These are phyloP conservation scores for Tuber umbilicatum DNA, from an alignment of 495 filamentous ascomycete species.

Conservation along the genomic window DNA sequence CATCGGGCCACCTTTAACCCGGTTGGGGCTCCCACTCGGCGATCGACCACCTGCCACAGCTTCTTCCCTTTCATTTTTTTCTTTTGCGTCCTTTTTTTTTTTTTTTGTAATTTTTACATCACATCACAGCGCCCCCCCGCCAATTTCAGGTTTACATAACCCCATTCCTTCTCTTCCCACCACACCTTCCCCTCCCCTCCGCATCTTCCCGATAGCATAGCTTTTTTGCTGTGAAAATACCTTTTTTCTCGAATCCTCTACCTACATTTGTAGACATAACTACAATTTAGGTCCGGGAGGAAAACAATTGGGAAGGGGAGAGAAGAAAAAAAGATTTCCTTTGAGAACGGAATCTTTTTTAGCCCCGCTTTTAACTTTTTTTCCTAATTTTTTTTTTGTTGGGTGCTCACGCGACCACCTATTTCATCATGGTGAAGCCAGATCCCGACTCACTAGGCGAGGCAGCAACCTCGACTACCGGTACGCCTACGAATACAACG, in stretches of 20 bases:
- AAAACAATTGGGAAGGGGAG: not conserved
- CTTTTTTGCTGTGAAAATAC: not conserved
- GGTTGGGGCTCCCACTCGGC: not conserved
- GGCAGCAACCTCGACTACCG: not conserved
- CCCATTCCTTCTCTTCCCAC: not conserved
- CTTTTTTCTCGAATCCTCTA: not conserved
- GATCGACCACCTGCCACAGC: no score
- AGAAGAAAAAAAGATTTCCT: not conserved
- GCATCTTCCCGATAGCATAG: slow-evolving; percentile 1
- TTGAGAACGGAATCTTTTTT: not conserved
- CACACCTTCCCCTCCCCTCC: not conserved
- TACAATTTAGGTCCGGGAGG: not conserved
- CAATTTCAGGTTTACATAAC: not conserved
- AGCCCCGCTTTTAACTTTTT: not conserved
- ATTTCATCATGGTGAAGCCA: slow-evolving; percentile 3
- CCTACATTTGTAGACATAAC: not conserved
- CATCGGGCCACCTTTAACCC: not conserved
- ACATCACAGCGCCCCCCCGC: not conserved
- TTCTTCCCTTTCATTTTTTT: not conserved
- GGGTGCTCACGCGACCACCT: slow-evolving; percentile 3
- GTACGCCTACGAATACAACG: not conserved
- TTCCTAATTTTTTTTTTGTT: not conserved
- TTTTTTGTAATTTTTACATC: not conserved
- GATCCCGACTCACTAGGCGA: slow-evolving; percentile 3
- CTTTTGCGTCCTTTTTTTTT: not conserved